Evolutionary conservation across 1,284 basidiomycete genomes (phyloP), one percentile per base, ranked within the genome.

Genomic region (Fomitopsis schrenkii): DNA sequence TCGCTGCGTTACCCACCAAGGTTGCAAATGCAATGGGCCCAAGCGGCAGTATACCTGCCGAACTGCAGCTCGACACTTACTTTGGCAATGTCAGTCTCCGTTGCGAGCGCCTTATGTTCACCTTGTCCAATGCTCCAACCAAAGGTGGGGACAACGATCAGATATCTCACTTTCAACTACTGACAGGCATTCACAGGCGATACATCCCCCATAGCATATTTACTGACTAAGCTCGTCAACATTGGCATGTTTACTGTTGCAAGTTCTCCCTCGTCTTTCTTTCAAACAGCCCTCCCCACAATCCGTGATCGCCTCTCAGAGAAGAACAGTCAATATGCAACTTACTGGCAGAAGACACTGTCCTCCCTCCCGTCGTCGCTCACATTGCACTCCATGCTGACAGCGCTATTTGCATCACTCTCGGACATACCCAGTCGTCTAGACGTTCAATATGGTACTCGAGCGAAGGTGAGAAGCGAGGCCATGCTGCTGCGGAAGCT

Each of bases 201-300:
- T 52, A 69, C 75, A 57, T 71, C 68, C 40, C 77, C 78, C 50
- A 71, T 85, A 56, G 78, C 74, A 36, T 87, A 81, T 69, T 79
- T 90, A 4, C 70, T 93, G 14, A 78, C 81, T 7, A 93, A 90
- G 70, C 81, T 86, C 35, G 84, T 82, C 46, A 86, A 84, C 61
- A 72, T 87, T 26, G 90, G 91, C 5, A 71, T 83, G 2, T 90
- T 94, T 62, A 85, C 86, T 6, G 66, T 79, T 0, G 72, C 74
- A 0, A 64, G 76, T 57, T 80, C 84, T 48, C 70, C 71, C 53
- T 81, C 80, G 35, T 93, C 83, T 6, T 95, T 86, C 77, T 93
- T 84, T 72, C 72, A 70, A 50, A 77, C 74, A 14, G 80, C 71
- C 4, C 74, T 85, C 46, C 79, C 78, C 9, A 73, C 68, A 38